A percentile compares a stretch with the other conserved stretches of the same genome.
Conservation (phyloP, 768 basidiomycete species). For the Boletellus sp. region DNA sequence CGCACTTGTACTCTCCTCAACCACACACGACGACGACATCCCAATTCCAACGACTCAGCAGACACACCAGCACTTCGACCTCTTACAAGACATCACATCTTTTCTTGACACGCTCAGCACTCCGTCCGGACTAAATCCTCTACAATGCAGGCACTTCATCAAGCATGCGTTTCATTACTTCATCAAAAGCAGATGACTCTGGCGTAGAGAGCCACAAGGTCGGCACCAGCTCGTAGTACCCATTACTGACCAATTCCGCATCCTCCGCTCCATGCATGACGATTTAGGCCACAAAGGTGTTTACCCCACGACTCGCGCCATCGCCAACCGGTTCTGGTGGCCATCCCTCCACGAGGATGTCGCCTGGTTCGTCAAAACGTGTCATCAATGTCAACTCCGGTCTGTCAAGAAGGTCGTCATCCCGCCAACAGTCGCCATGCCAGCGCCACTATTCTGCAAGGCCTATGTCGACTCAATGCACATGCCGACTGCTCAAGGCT, state of each 20-base stretch:
- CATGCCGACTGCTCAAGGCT: conserved; percentile 34
- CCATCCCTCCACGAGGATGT: conserved; percentile 27
- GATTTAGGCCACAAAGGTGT: conserved; percentile 2
- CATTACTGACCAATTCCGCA: not conserved
- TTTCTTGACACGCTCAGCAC: too few relatives aligned
- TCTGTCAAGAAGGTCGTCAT: conserved; percentile 22
- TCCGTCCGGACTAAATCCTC: too few relatives aligned
- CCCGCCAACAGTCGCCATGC: conserved; percentile 6
- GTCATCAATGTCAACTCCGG: conserved; percentile 37
- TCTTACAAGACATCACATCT: too few relatives aligned
- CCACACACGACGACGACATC: not conserved
- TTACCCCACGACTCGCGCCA: not conserved
- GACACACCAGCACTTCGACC: too few relatives aligned
- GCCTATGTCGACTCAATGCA: conserved; percentile 41
- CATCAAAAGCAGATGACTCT: too few relatives aligned
- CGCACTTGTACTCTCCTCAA: not conserved
- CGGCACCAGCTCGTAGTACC: not conserved
- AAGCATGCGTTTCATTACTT: too few relatives aligned
- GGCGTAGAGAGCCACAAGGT: too few relatives aligned
- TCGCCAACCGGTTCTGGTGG: conserved; percentile 29
- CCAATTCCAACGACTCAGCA: too few relatives aligned
- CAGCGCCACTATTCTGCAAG: conserved; percentile 13
- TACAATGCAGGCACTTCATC: too few relatives aligned
- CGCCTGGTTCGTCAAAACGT: conserved; percentile 32
- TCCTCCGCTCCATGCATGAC: not conserved